A percentile compares a stretch with the other conserved stretches of the same genome.
phyloP scores from a whole-genome alignment of 768 basidiomycete genomes.

The Kwoniella bestiolae region DNA sequence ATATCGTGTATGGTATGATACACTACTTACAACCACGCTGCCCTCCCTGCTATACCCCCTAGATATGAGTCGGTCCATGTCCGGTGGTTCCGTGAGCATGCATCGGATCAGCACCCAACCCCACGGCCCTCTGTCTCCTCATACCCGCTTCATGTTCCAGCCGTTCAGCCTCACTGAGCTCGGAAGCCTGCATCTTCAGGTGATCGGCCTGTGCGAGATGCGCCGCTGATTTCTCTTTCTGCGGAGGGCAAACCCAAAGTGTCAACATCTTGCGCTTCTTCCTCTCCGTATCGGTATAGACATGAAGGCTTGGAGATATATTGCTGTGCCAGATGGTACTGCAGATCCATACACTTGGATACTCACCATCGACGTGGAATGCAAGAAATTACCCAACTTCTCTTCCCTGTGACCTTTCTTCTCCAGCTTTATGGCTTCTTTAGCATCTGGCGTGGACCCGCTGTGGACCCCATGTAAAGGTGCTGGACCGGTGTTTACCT shows the following conservation, averaged over 20 bases:
- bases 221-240: slow-evolving; percentile 26
- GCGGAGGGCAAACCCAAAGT: not conserved
- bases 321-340: not conserved
- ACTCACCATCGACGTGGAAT: slow-evolving; percentile 26
- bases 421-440: slow-evolving; percentile 25
- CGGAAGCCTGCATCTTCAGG: slow-evolving; percentile 32
- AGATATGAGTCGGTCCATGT: slow-evolving; percentile 9
- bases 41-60: not conserved
- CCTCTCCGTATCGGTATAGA: no score
- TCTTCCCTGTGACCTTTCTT: slow-evolving; percentile 29
- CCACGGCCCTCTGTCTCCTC: slow-evolving; percentile 34
- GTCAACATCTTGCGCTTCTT: no score
- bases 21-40: no score
- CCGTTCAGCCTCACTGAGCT: slow-evolving; percentile 32
- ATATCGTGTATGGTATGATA: no score
- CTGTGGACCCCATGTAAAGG: slow-evolving; percentile 16
- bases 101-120: slow-evolving; percentile 35
- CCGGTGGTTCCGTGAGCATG: slow-evolving; percentile 29
- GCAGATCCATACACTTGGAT: not conserved
- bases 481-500: slow-evolving; percentile 25
- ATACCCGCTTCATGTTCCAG: slow-evolving; percentile 36
- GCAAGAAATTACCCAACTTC: slow-evolving; percentile 23
- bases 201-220: slow-evolving; percentile 35
- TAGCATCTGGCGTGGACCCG: slow-evolving; percentile 13
- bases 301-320: not conserved